Base-by-base conservation (phyloP, 2,329 filamentous ascomycete genomes). In the Fusarium oligoseptatum region DNA sequence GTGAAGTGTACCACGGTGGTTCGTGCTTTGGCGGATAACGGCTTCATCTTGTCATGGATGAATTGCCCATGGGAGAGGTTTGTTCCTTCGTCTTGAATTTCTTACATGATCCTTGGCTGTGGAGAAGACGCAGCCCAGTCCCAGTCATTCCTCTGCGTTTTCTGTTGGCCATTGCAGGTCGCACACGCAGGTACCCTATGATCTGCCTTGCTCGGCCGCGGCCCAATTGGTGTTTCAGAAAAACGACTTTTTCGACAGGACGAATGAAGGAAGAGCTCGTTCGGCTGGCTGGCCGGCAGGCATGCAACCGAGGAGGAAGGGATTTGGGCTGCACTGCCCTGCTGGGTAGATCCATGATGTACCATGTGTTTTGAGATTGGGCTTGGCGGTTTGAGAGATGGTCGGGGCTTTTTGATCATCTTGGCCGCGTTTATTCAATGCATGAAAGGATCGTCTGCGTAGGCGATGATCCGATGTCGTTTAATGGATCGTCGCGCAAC, bases 141-240 rank as follows among this genome's bases (percentile, higher is more conserved):
- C 41, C 55, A 39, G 43, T 57, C 55, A 48, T 34, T 66, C 41
- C 20, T 67, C 55, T 45, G 22, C 57, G 67, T 58, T 34, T 66
- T n/a, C 32, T 55, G 57, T 24, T 52, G 14, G 52, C 41, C 58
- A 39, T 34, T 73, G 17, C 41, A 50, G 14, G 60, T 62, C 60
- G 22, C 50, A 63, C 27, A 74, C 68, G 68, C 72, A 69, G 72
- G 72, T 75, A 58, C 57, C 68, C 56, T 65, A 56, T 72, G 72
- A 75, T 69, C 68, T 37, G 71, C 60, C n/a, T 68, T 62, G 55
- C 34, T 48, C 36, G 48, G 22, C 41, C 20, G 27, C 60, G 72
- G 64, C 34, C 72, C 45, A 72, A 69, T 66, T 72, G 52, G 50
- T 52, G 68, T 75, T 74, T 74, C 64, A 74, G 61, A 74, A 57